Conservation (phyloP, 768 basidiomycete species). For the Tricholomella constricta region DNA sequence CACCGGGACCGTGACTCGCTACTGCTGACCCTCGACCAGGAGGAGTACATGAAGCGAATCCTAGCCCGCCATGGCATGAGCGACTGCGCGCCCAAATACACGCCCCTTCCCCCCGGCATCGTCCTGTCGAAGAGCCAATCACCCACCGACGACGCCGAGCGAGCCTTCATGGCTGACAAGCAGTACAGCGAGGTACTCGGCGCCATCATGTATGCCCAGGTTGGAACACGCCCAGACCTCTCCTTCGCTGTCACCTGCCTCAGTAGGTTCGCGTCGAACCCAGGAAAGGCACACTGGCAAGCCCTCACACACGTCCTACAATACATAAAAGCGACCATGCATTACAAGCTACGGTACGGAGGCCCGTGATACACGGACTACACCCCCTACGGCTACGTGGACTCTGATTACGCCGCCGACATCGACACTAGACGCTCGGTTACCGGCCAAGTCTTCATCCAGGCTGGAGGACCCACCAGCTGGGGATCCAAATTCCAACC, state of each 20-base stretch:
- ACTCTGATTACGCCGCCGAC: slow-evolving; percentile 29
- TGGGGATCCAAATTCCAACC: slow-evolving; percentile 35
- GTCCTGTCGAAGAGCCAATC: not conserved
- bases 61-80: not conserved
- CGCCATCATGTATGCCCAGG: slow-evolving; percentile 1
- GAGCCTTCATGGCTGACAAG: slow-evolving; percentile 3
- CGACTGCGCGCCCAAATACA: slow-evolving; percentile 27
- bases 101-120: not conserved
- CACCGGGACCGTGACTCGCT: not conserved
- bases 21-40: not conserved
- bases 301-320: too few species aligned
- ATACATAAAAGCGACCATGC: slow-evolving; percentile 9
- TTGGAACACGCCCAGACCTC: slow-evolving; percentile 31
- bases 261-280: slow-evolving; percentile 17
- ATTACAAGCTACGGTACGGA: slow-evolving; percentile 9
- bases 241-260: slow-evolving; percentile 28
- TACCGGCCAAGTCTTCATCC: slow-evolving; percentile 30
- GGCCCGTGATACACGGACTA: not conserved
- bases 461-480: slow-evolving; percentile 26
- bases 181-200: not conserved
- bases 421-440: slow-evolving; percentile 24
- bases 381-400: slow-evolving; percentile 10
- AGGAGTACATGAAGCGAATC: not conserved
- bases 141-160: not conserved
- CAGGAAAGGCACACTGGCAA: too few species aligned